phyloP scores from a whole-genome alignment of 2,329 filamentous ascomycete species.

The Teratosphaeriaceae sp. region DNA sequence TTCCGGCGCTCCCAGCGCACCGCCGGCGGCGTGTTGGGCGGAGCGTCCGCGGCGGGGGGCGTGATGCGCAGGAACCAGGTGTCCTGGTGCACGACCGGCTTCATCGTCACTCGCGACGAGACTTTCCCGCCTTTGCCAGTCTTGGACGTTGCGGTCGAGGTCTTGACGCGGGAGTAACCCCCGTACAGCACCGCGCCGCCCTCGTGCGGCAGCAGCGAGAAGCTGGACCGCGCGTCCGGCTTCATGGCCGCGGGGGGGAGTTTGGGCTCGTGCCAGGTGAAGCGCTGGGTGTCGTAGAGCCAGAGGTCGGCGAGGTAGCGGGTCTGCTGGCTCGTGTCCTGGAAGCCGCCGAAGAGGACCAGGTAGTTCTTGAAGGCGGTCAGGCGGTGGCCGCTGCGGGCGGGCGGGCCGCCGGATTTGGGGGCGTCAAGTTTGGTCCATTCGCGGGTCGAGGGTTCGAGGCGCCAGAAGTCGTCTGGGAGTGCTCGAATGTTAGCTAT shows the following conservation, averaged over 20 bases:
- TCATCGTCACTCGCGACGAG: conserved; percentile 63
- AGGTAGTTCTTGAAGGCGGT: conserved; percentile 97
- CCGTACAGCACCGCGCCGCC: conserved; percentile 84
- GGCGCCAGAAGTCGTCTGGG: conserved; percentile 95
- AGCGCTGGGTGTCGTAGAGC: conserved; percentile 89
- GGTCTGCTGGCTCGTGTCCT: conserved; percentile 91
- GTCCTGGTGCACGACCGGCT: conserved; percentile 88
- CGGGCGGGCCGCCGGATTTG: conserved; percentile 71
- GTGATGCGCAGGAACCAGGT: conserved; percentile 86
- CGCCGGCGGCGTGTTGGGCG: conserved; percentile 58
- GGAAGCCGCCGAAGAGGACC: conserved; percentile 91
- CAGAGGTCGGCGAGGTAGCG: conserved; percentile 91
- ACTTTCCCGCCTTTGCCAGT: conserved; percentile 56
- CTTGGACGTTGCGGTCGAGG: conserved; percentile 51
- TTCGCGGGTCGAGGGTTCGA: conserved; percentile 77
- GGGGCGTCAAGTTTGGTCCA: conserved; percentile 87
- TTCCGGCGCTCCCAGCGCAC: conserved; percentile 92
- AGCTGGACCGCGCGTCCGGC: conserved; percentile 85
- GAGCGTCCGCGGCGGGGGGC: conserved; percentile 61
- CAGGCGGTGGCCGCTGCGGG: conserved; percentile 73
- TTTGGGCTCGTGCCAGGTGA: conserved; percentile 71
- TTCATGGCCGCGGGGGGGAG: conserved; percentile 69
- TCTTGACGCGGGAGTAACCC: conserved; percentile 88
- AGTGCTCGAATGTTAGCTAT: too few species aligned
- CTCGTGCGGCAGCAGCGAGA: conserved; percentile 86